phyloP scores from a whole-genome alignment of 1,284 basidiomycete genomes.

The Leccinum subrobustum region DNA sequence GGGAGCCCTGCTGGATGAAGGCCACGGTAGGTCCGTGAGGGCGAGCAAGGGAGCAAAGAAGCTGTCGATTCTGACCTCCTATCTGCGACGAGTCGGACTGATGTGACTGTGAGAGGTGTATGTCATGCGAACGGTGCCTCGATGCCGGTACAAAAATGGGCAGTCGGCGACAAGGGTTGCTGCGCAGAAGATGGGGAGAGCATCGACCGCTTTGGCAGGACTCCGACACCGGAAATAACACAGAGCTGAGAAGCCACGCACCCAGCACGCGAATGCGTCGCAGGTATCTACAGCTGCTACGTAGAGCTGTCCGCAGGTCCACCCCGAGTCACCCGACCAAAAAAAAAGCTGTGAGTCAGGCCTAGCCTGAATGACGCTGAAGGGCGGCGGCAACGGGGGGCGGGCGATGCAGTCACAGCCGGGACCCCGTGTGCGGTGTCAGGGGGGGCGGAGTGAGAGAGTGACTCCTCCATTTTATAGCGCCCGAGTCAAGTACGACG shows the following conservation, averaged over 20 bases:
- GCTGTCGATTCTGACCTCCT: not conserved
- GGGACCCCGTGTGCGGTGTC: conserved; percentile 26
- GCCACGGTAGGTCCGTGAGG: not conserved
- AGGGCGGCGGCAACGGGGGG: conserved; percentile 5
- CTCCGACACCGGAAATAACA: conserved; percentile 2
- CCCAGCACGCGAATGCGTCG: no score
- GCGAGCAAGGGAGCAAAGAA: not conserved
- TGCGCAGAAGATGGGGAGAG: conserved; percentile 5
- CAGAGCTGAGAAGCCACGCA: not conserved
- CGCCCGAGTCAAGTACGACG: conserved; percentile 21
- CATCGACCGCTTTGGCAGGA: conserved; percentile 2
- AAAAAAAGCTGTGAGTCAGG: conserved; percentile 9
- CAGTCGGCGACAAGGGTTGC: not conserved
- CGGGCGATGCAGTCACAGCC: conserved; percentile 6
- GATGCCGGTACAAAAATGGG: conserved; percentile 1
- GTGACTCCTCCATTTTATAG: conserved; percentile 31
- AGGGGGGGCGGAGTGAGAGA: conserved; percentile 22
- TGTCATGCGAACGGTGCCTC: conserved; percentile 1
- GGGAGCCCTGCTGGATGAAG: not conserved
- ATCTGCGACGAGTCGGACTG: not conserved
- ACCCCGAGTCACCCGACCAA: not conserved
- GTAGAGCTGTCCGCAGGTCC: not conserved
- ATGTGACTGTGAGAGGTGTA: not conserved
- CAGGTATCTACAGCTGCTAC: not conserved
- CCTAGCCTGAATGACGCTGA: not conserved